Conservation (phyloP, 257 asterid species). For the Salvia rosmarinus region DNA sequence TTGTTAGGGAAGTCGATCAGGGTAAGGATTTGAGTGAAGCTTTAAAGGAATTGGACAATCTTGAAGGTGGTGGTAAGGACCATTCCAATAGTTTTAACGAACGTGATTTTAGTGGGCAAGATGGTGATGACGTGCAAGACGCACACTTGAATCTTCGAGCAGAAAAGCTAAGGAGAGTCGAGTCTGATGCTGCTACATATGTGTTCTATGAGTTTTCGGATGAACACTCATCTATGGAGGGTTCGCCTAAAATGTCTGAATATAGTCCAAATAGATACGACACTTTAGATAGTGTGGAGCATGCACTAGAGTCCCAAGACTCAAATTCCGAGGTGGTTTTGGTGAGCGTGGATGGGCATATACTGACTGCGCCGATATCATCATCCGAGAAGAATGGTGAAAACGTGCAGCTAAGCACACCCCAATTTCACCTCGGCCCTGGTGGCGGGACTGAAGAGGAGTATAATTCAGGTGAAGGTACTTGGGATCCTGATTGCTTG, state of each 20-base stretch:
- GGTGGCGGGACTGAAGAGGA: constrained; percentile 67
- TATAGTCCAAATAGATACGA: constrained; percentile 63
- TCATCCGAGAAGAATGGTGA: constrained; percentile 60
- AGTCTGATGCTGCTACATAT: constrained; percentile 67
- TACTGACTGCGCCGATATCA: constrained; percentile 85
- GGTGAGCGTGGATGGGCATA: constrained; percentile 92
- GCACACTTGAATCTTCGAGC: constrained; percentile 60
- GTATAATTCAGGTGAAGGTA: constrained; percentile 48
- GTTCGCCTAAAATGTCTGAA: constrained; percentile 64
- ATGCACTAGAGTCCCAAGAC: constrained; percentile 57
- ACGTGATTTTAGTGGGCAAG: constrained; percentile 41
- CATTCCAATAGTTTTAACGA: constrained; percentile 37
- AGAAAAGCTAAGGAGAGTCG: constrained; percentile 68
- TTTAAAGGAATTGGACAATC: constrained; percentile 43
- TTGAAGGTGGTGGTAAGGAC: constrained; percentile 35
- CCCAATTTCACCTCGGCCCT: constrained; percentile 80
- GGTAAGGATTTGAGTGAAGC: constrained; percentile 44
- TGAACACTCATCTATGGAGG: constrained; percentile 66
- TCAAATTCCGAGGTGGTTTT: constrained; percentile 81
- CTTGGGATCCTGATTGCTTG: constrained; percentile 53
- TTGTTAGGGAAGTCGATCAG: constrained; percentile 61
- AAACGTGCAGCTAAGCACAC: constrained; percentile 60
- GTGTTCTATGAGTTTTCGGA: constrained; percentile 76
- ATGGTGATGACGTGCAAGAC: constrained; percentile 49
- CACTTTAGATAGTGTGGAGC: constrained; percentile 61